These are phyloP conservation scores for Neurospora tetraspora DNA, from an alignment of 495 filamentous ascomycete genomes.

Conservation along the genomic window DNA sequence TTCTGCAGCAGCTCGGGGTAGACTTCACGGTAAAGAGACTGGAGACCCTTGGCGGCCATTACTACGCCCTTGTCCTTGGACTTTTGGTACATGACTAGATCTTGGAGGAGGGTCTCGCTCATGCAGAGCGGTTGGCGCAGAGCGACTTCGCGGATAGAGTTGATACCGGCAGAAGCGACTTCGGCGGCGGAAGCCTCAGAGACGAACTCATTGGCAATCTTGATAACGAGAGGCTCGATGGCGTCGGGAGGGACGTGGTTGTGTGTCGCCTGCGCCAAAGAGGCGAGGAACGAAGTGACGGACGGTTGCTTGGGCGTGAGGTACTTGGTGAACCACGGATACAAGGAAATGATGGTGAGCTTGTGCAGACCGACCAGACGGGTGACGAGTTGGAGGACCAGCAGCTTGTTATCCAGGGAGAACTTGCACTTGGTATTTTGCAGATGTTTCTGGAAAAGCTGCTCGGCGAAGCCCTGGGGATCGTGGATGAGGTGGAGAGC, in stretches of 20 bases:
- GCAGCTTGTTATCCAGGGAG: conserved; percentile 80
- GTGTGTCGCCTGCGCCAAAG: conserved; percentile 84
- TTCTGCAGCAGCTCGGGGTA: conserved; percentile 82
- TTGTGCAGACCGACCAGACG: conserved; percentile 90
- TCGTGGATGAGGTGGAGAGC: conserved; percentile 91
- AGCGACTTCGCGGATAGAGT: conserved; percentile 90
- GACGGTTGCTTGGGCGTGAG: conserved; percentile 84
- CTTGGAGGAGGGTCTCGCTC: conserved; percentile 90
- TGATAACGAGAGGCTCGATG: conserved; percentile 82
- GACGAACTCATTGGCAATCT: conserved; percentile 97
- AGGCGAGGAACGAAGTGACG: conserved; percentile 91
- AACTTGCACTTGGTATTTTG: conserved; percentile 79
- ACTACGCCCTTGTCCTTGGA: conserved; percentile 96
- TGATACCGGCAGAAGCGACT: conserved; percentile 86
- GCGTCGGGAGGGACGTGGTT: conserved; percentile 87
- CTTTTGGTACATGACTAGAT: conserved; percentile 90
- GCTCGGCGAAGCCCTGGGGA: conserved; percentile 89
- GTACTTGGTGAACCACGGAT: conserved; percentile 78
- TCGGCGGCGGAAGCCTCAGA: conserved; percentile 86
- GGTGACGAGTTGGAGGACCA: conserved; percentile 79
- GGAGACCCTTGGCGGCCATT: conserved; percentile 89
- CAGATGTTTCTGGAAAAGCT: conserved; percentile 81
- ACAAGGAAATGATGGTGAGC: conserved; percentile 50
- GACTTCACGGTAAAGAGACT: conserved; percentile 83
- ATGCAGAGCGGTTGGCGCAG: conserved; percentile 87